Percentiles rank a stretch among this genome's conserved stretches.
These are phyloP conservation scores for Microbotryum silenes-acaulis DNA, from an alignment of 1,284 basidiomycete species.

Conservation along the genomic window DNA sequence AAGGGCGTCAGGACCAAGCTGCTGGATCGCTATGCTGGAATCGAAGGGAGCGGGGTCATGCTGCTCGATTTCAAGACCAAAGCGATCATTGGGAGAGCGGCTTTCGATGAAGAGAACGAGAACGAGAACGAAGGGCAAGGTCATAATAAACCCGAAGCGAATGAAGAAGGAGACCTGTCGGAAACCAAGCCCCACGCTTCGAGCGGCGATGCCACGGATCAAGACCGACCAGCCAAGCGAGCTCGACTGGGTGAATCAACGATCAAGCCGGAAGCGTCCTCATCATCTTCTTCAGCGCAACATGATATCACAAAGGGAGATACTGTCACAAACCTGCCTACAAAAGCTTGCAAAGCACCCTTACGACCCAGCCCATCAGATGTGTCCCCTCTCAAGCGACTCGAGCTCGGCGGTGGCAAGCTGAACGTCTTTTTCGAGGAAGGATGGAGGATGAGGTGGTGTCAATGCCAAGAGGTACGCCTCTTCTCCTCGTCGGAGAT, in stretches of 20 bases:
- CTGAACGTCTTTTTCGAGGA: constrained; percentile 38
- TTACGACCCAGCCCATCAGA: too few species aligned
- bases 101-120: not conserved
- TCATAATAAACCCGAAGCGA: too few species aligned
- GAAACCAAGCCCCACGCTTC: too few species aligned
- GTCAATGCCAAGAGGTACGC: constrained; percentile 38
- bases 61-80: constrained; percentile 5
- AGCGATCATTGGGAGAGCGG: not conserved
- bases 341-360: too few species aligned
- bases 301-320: too few species aligned
- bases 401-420: constrained; percentile 11
- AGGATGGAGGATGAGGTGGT: constrained; percentile 40
- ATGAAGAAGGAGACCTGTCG: too few species aligned
- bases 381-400: not conserved
- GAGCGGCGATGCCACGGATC: too few species aligned
- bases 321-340: too few species aligned
- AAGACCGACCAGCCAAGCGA: too few species aligned
- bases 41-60: constrained; percentile 25
- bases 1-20: constrained; percentile 6
- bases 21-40: constrained; percentile 28
- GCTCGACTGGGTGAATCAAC: too few species aligned
- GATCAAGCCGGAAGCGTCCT: too few species aligned
- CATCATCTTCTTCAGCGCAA: too few species aligned
- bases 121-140: not conserved
- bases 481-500: not conserved